Percentiles rank a stretch among this genome's conserved stretches.
phyloP scores from a whole-genome alignment of 2,329 filamentous ascomycete genomes.

The Anthostomella pinea region DNA sequence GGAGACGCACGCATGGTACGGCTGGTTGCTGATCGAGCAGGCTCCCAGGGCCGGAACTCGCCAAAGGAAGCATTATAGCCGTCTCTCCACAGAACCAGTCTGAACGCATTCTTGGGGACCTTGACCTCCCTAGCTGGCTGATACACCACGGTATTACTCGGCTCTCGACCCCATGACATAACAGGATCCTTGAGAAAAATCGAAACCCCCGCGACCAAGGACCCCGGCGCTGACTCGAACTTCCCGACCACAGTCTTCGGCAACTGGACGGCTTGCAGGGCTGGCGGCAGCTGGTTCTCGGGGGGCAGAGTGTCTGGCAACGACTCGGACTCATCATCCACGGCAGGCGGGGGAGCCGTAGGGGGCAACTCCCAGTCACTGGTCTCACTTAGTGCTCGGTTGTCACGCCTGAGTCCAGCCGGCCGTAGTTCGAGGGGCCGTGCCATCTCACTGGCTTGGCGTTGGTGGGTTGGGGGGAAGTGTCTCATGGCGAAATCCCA shows the following conservation, averaged over 20 bases:
- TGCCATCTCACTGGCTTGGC: constrained; percentile 21
- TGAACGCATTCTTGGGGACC: constrained; percentile 79
- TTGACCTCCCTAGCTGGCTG: constrained; percentile 60
- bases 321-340: constrained; percentile 26
- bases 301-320: constrained; percentile 37
- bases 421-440: constrained; percentile 15
- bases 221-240: constrained; percentile 63
- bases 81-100: constrained; percentile 70
- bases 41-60: constrained; percentile 53
- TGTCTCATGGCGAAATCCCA: constrained; percentile 59
- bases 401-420: constrained; percentile 23
- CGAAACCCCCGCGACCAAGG: constrained; percentile 59
- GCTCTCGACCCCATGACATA: constrained; percentile 74
- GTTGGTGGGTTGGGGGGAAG: constrained; percentile 46
- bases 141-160: constrained; percentile 66
- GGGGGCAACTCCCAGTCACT: constrained; percentile 26
- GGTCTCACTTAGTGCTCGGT: constrained; percentile 24
- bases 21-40: constrained; percentile 39
- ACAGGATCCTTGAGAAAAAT: constrained; percentile 65
- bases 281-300: constrained; percentile 36
- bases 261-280: constrained; percentile 30
- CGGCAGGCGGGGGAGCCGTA: constrained; percentile 17
- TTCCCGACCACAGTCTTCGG: constrained; percentile 56
- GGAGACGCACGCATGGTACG: constrained; percentile 33
- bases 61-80: constrained; percentile 57